Percentiles rank a stretch among this genome's conserved stretches.
Evolutionary conservation across 257 asterid genomes (phyloP).

Genomic region (Penstemon newberryi): DNA sequence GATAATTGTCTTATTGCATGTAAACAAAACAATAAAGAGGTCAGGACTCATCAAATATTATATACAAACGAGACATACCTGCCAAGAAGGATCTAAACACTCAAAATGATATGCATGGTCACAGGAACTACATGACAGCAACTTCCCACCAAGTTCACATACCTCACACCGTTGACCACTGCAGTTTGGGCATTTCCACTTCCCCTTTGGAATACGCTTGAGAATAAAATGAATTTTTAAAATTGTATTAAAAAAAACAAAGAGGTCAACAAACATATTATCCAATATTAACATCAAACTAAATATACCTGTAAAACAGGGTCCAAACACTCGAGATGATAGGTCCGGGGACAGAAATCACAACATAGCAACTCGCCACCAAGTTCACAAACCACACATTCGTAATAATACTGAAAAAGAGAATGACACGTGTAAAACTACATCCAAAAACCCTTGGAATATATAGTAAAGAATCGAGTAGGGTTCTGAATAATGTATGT

Average conservation of each 20-base stretch:
- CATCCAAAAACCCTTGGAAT: not conserved
- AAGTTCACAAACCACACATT: slow-evolving; percentile 49
- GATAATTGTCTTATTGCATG: slow-evolving; percentile 5
- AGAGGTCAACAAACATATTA: slow-evolving; percentile 1
- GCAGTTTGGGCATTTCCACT: slow-evolving; percentile 29
- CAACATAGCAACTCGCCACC: slow-evolving; percentile 68
- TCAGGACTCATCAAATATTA: not conserved
- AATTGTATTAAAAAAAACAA: not conserved
- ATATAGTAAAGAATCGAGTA: slow-evolving; percentile 13
- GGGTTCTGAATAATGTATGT: slow-evolving; percentile 3
- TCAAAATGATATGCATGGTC: slow-evolving; percentile 52
- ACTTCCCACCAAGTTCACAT: slow-evolving; percentile 60
- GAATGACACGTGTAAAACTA: not conserved
- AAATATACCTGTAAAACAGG: slow-evolving; percentile 67
- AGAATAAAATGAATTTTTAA: slow-evolving; percentile 13
- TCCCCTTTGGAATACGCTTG: slow-evolving; percentile 27
- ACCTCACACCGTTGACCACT: slow-evolving; percentile 34
- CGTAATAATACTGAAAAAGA: slow-evolving; percentile 28
- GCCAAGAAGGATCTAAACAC: slow-evolving; percentile 59
- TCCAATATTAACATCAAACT: not conserved
- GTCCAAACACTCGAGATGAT: slow-evolving; percentile 62
- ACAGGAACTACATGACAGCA: slow-evolving; percentile 58
- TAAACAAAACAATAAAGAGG: slow-evolving; percentile 5
- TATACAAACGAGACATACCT: slow-evolving; percentile 38
- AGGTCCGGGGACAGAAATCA: slow-evolving; percentile 63